phyloP scores from a whole-genome alignment of 1,139 yeast species.

The Suhomyces wounanorum region DNA sequence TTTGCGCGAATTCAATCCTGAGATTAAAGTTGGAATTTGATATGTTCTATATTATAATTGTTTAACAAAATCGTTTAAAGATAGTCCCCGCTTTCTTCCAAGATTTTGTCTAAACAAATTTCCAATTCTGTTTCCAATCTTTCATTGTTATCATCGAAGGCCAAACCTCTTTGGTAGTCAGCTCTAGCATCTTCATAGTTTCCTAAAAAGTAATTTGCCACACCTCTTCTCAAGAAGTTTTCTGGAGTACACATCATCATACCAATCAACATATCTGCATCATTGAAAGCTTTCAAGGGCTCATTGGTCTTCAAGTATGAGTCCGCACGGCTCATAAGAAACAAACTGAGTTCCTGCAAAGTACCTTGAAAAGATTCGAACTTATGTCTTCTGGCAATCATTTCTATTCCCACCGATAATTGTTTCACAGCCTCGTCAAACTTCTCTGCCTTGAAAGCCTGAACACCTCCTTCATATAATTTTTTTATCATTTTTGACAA shows the following conservation, averaged over 20 bases:
- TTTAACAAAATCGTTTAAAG: conserved; percentile 12
- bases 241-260: conserved; percentile 72
- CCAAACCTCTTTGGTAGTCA: conserved; percentile 76
- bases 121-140: conserved; percentile 43
- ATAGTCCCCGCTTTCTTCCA: conserved; percentile 54
- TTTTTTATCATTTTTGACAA: conserved; percentile 69
- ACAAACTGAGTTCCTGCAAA: conserved; percentile 70
- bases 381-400: conserved; percentile 78
- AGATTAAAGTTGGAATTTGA: not conserved
- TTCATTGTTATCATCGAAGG: conserved; percentile 58
- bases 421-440: conserved; percentile 72
- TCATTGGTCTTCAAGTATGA: conserved; percentile 67
- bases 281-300: conserved; percentile 76
- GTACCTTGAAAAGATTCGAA: conserved; percentile 85
- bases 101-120: conserved; percentile 47
- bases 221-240: conserved; percentile 80
- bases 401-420: conserved; percentile 75
- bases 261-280: conserved; percentile 70
- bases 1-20: not conserved
- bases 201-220: conserved; percentile 69
- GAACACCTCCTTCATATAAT: conserved; percentile 72
- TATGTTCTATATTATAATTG: not conserved
- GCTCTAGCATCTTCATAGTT: conserved; percentile 72
- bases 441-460: conserved; percentile 61
- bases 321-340: conserved; percentile 82